Evolutionary conservation across 1,284 basidiomycete genomes (phyloP).

Genomic region (Malassezia caprae): DNA sequence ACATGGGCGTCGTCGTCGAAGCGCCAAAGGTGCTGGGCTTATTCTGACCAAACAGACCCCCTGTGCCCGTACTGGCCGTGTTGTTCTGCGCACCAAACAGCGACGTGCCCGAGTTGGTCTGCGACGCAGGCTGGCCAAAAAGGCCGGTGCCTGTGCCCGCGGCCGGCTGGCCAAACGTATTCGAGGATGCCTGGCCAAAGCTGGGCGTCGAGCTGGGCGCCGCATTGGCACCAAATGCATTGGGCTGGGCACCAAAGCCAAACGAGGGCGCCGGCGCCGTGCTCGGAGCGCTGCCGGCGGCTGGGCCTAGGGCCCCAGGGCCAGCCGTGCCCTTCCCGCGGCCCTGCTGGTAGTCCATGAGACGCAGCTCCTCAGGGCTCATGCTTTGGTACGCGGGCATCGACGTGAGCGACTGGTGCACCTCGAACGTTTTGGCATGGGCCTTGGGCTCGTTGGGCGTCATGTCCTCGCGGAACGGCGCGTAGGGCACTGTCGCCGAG

Average conservation of each 20-base stretch:
- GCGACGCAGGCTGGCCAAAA: slow-evolving; percentile 39
- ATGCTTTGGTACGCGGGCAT: slow-evolving; percentile 33
- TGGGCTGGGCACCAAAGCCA: slow-evolving; percentile 30
- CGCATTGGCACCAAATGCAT: slow-evolving; percentile 25
- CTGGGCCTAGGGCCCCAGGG: slow-evolving; percentile 9
- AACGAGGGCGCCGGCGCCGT: slow-evolving; percentile 18
- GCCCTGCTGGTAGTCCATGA: slow-evolving; percentile 38
- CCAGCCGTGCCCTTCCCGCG: slow-evolving; percentile 30
- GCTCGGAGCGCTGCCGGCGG: slow-evolving; percentile 15
- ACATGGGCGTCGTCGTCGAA: slow-evolving; percentile 17
- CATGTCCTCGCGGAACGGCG: slow-evolving; percentile 31
- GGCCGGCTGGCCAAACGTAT: slow-evolving; percentile 20
- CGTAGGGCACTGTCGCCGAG: slow-evolving; percentile 32
- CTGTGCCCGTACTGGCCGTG: slow-evolving; percentile 1
- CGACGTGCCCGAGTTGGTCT: slow-evolving; percentile 4
- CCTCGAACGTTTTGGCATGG: slow-evolving; percentile 37
- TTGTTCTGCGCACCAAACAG: slow-evolving; percentile 10
- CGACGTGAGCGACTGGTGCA: slow-evolving; percentile 33
- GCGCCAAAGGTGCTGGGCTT: slow-evolving; percentile 10
- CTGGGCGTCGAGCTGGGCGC: slow-evolving; percentile 15
- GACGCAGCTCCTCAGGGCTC: slow-evolving; percentile 36
- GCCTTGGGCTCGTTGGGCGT: slow-evolving; percentile 32
- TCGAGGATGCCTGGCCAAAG: slow-evolving; percentile 25
- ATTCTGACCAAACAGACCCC: neutral
- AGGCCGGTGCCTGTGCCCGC: slow-evolving; percentile 23